Evolutionary conservation across 73 alveolate species (phyloP), one percentile per base, ranked within the genome.

Genomic region (Paramecium caudatum): DNA sequence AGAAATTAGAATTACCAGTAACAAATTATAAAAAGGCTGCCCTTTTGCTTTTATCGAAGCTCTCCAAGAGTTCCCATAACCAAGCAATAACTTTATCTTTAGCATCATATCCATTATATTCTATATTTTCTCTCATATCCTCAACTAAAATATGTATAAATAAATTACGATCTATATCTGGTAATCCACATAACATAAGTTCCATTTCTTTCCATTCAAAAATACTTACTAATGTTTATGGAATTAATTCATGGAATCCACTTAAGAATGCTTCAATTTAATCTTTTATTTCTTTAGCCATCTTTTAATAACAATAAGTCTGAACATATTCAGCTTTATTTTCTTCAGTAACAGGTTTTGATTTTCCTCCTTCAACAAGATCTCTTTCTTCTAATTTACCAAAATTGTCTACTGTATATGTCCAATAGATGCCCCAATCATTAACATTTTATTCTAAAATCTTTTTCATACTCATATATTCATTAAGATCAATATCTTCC

Each of bases 221-320:
- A 25, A 97, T 94, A 50, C 94, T 61, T 55, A 94, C 91, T 41
- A 98, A 91, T 36, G 98, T 94, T 47, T 95, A 92, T 2, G 99
- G 99, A 17, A 98, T 96, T 50, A 98, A 87, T 85, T 97, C 99
- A 92, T 95, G 97, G 95, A 98, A 97, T 15, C 99, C 99, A 91
- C 94, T 96, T 55, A 97, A 85, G 94, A 98, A 98, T 30, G 97
- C 95, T 50, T 94, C 95, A 23, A 94, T 90, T 43, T 94, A 92
- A 47, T 82, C 95, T 48, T 91, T 74, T 41, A 94, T 94, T 10
- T 91, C 90, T 82, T 94, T 94, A 15, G 97, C 94, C 96, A 91
- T 94, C 21, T 62, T 63, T 16, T 62, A 36, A 55, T 68, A 61
- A 55, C 94, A 92, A 4, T 82, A 41, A 13, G 80, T 41, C 36